Evolutionary conservation across 1,284 basidiomycete species (phyloP).

Genomic region (Pseudozyma pruni): DNA sequence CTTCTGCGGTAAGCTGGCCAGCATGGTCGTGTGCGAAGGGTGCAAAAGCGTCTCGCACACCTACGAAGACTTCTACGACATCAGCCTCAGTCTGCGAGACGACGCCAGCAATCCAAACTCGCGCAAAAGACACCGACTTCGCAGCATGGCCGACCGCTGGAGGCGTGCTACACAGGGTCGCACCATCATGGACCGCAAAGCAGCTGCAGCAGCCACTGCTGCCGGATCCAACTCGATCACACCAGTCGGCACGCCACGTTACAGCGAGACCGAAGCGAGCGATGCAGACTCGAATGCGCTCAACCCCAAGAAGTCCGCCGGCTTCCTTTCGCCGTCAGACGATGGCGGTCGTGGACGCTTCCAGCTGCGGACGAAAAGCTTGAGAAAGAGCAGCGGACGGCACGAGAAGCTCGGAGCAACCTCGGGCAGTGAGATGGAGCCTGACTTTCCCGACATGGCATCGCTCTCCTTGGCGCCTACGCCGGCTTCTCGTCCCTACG

Average conservation of each 20-base stretch:
- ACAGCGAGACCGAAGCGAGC: slow-evolving; percentile 66
- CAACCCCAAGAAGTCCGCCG: slow-evolving; percentile 68
- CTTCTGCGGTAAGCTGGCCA: slow-evolving; percentile 86
- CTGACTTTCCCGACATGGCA: slow-evolving; percentile 54
- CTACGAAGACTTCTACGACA: slow-evolving; percentile 91
- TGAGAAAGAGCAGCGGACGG: slow-evolving; percentile 33
- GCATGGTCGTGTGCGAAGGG: slow-evolving; percentile 89
- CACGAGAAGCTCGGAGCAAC: slow-evolving; percentile 46
- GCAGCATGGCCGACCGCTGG: slow-evolving; percentile 54
- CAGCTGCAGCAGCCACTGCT: slow-evolving; percentile 37
- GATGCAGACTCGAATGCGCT: slow-evolving; percentile 75
- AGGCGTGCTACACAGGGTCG: slow-evolving; percentile 35
- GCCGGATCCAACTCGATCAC: slow-evolving; percentile 19
- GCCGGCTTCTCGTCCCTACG: slow-evolving; percentile 13
- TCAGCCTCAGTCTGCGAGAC: slow-evolving; percentile 78
- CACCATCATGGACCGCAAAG: slow-evolving; percentile 35
- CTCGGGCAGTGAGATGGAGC: slow-evolving; percentile 52
- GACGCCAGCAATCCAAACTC: slow-evolving; percentile 35
- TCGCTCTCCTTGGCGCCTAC: slow-evolving; percentile 43
- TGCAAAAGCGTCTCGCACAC: slow-evolving; percentile 89
- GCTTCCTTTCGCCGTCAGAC: slow-evolving; percentile 45
- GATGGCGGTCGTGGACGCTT: slow-evolving; percentile 37
- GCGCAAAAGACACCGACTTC: slow-evolving; percentile 46
- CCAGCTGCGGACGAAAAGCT: slow-evolving; percentile 33
- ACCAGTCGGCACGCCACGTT: slow-evolving; percentile 38